Evolutionary conservation across 257 asterid genomes (phyloP).

Genomic region (Ajuga chamaepitys): DNA sequence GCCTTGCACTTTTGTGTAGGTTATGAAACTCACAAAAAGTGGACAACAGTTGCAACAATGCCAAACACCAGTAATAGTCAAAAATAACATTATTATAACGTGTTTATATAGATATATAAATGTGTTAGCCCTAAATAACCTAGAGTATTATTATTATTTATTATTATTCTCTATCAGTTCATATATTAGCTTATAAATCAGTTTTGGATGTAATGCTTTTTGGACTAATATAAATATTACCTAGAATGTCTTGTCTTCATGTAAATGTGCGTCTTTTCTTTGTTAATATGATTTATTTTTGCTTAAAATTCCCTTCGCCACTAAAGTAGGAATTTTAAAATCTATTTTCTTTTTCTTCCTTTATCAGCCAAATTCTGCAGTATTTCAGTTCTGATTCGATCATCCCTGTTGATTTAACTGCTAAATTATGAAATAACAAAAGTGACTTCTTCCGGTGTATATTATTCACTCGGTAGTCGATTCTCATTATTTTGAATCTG

Average conservation of each 20-base stretch:
- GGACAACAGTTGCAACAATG: not conserved
- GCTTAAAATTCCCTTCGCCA: not conserved
- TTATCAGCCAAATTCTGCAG: not conserved
- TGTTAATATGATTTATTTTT: constrained; percentile 1
- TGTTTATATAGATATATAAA: not conserved
- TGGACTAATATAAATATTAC: not conserved
- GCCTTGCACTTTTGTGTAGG: not conserved
- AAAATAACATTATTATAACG: not conserved
- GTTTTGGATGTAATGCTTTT: not conserved
- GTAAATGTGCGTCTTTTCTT: constrained; percentile 2
- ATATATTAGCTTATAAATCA: not conserved
- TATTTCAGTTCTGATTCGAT: not conserved
- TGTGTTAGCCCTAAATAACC: not conserved
- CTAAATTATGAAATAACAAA: not conserved
- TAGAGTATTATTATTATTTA: not conserved
- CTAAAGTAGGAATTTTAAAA: not conserved
- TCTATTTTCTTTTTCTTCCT: not conserved
- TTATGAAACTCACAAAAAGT: not conserved
- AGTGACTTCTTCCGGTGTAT: not conserved
- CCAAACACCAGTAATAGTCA: not conserved
- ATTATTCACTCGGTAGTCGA: not conserved
- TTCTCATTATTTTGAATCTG: constrained; percentile 19
- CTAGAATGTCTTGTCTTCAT: not conserved
- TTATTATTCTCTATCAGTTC: not conserved
- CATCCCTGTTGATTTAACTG: not conserved